A percentile compares a stretch with the other conserved stretches of the same genome.
Evolutionary conservation across 2,329 filamentous ascomycete genomes (phyloP).

Genomic region (Diaporthe sp.): DNA sequence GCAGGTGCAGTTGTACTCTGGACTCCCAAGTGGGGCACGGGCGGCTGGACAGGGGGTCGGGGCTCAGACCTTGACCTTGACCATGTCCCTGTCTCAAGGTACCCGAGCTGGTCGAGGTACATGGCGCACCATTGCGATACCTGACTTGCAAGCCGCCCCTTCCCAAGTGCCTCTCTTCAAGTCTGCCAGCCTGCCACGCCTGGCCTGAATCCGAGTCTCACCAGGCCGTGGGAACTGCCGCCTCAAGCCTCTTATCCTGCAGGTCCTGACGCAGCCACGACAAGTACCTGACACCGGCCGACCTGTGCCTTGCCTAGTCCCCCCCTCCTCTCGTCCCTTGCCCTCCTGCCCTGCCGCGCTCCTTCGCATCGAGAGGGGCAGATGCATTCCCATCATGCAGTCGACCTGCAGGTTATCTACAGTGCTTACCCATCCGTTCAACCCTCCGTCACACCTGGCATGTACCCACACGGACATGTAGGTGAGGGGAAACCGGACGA

Average conservation of each 20-base stretch:
- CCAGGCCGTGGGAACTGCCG: slow-evolving; percentile 21
- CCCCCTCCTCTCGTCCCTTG: slow-evolving; percentile 12
- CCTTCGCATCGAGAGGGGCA: slow-evolving; percentile 20
- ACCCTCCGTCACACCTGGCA: slow-evolving; percentile 21
- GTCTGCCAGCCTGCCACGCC: not conserved
- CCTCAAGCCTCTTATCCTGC: slow-evolving; percentile 26
- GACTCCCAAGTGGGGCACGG: slow-evolving; percentile 26
- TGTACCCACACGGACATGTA: slow-evolving; percentile 13
- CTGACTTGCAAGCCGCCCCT: not conserved
- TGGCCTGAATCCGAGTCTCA: slow-evolving; percentile 7
- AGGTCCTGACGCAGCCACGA: slow-evolving; percentile 17
- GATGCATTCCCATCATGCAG: slow-evolving; percentile 31
- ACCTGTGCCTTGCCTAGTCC: not conserved
- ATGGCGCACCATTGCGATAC: not conserved
- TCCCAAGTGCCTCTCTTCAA: not conserved
- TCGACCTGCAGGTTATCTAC: slow-evolving; percentile 26
- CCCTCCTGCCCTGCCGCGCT: not conserved
- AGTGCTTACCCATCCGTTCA: slow-evolving; percentile 20
- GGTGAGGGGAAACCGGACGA: slow-evolving; percentile 31
- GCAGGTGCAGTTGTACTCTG: slow-evolving; percentile 25
- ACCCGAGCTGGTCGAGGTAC: slow-evolving; percentile 25
- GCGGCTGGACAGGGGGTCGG: slow-evolving; percentile 12
- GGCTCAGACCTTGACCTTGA: slow-evolving; percentile 23
- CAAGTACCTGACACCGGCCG: slow-evolving; percentile 25
- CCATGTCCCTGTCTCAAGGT: slow-evolving; percentile 21